Conservation (phyloP, 371 early-diverging fungal genomes). For the Rhizopus sp. region DNA sequence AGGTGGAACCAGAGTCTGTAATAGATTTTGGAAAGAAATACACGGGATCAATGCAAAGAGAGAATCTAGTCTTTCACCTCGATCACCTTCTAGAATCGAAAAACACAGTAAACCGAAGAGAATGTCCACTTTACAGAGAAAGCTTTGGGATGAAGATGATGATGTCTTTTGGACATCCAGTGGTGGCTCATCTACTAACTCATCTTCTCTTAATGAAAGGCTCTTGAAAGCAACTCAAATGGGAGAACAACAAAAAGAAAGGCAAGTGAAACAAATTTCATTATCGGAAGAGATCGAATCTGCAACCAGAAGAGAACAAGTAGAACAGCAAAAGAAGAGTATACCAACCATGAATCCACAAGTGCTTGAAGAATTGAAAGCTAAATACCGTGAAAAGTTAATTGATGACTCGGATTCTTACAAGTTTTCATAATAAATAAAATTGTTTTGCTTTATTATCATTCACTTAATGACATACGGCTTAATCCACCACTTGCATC, state of each 20-base stretch:
- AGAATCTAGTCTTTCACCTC: conserved; percentile 10
- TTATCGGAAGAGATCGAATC: conserved; percentile 18
- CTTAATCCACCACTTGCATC: conserved; percentile 51
- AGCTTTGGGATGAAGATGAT: conserved; percentile 8
- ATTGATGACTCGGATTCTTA: conserved; percentile 33
- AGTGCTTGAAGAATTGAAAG: conserved; percentile 26
- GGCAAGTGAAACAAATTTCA: neutral
- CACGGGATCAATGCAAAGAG: conserved; percentile 1
- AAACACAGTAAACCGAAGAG: conserved; percentile 1
- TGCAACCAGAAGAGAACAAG: conserved; percentile 22
- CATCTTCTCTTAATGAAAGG: conserved; percentile 6
- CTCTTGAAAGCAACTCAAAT: conserved; percentile 3
- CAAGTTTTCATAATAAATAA: conserved; percentile 22
- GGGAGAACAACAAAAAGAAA: neutral
- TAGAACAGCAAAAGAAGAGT: conserved; percentile 7
- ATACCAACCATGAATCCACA: conserved; percentile 15
- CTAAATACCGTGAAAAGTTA: conserved; percentile 13
- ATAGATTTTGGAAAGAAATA: conserved; percentile 31
- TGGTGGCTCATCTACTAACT: neutral
- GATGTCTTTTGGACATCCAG: conserved; percentile 13
- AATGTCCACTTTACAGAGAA: conserved; percentile 1
- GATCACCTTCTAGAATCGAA: neutral
- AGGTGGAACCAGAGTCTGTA: conserved; percentile 21
- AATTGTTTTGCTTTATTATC: neutral
- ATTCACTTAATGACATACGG: conserved; percentile 47